Evolutionary conservation across 805 yeast species (phyloP).

Genomic region (Teunomyces lycoperdinae): DNA sequence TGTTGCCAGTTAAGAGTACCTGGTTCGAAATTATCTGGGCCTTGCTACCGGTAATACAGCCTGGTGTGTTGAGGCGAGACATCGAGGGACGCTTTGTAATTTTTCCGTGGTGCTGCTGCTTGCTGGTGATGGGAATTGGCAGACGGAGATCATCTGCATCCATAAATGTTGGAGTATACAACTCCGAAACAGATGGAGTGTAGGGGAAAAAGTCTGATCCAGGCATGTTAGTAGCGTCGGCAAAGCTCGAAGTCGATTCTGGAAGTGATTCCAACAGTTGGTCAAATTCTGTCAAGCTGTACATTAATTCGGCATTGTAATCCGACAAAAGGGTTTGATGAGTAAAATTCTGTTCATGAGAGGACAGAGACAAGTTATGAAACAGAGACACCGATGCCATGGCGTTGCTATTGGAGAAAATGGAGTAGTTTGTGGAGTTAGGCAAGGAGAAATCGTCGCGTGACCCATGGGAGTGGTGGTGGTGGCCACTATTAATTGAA

Average conservation of each 20-base stretch:
- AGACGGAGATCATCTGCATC: conserved; percentile 7
- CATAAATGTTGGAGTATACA: conserved; percentile 7
- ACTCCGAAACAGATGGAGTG: conserved; percentile 17
- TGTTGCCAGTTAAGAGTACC: conserved; percentile 4
- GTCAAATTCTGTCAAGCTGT: conserved; percentile 23
- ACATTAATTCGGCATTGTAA: conserved; percentile 17
- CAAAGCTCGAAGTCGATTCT: conserved; percentile 13
- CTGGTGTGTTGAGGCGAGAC: conserved; percentile 12
- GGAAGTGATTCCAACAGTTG: conserved; percentile 28
- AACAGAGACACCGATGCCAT: conserved; percentile 9
- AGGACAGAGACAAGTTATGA: conserved; percentile 10
- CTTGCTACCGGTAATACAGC: conserved; percentile 13
- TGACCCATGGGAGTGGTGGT: conserved; percentile 5
- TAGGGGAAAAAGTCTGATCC: conserved; percentile 4
- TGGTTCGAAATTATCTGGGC: conserved; percentile 14
- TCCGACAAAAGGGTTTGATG: conserved; percentile 9
- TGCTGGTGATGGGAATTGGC: conserved; percentile 6
- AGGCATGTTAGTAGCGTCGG: not conserved
- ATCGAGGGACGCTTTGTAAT: conserved; percentile 16
- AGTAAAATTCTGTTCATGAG: conserved; percentile 4
- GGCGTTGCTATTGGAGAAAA: conserved; percentile 15
- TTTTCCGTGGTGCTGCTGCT: conserved; percentile 8
- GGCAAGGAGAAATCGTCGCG: conserved; percentile 12
- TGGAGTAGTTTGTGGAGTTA: conserved; percentile 13
- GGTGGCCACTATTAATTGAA: conserved; percentile 4